Evolutionary conservation across 116 monocot genomes (phyloP), one percentile per base, ranked within the genome.

Genomic region (Dioscorea cayenensis): DNA sequence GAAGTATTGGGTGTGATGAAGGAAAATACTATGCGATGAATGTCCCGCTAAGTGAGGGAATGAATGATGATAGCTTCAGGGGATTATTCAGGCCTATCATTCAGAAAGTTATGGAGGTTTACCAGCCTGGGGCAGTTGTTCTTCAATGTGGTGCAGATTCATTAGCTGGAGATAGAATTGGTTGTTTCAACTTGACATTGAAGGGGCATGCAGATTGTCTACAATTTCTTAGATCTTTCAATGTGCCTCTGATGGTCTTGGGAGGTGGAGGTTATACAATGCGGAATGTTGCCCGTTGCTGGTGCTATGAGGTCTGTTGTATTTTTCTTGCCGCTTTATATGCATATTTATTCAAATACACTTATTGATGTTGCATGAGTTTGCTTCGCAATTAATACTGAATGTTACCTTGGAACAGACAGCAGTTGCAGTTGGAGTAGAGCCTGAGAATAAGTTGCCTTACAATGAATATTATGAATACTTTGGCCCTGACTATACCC

Each of bases 101-200:
- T 59, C 76, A 74, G 22, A 90, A 90, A 75, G 86, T 90, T 35
- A 90, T 90, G 90, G 86, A 86, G 66, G 72, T 90, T 64, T 90
- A 79, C 35, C 81, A 75, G 21, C 90, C 90, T 36, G 90, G 81
- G 35, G 90, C 84, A 25, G 84, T 90, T 8, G 84, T 90, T 50
- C 90, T 90, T 64, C 90, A 90, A 35, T 90, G 90, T 48, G 90
- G 90, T 66, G 90, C 90, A 8, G 90, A 89, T 77, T 85, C 85
- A 5, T 80, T 89, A 29, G 74, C 89, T 67, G 89, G 89, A 51
- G 89, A 89, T 71, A 69, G 89, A 61, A 69, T 89, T 21, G 89
- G 89, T n/a, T 82, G 82, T 62, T 89, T 89, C 71, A 89, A 89
- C 32, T 80, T 89, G 69, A 85, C 89, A 10, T 72, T 85, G 7